Percentiles rank a stretch among this genome's conserved stretches.
Conservation (phyloP, 2,329 filamentous ascomycete genomes). For the Hymenoscyphus fructigenus region DNA sequence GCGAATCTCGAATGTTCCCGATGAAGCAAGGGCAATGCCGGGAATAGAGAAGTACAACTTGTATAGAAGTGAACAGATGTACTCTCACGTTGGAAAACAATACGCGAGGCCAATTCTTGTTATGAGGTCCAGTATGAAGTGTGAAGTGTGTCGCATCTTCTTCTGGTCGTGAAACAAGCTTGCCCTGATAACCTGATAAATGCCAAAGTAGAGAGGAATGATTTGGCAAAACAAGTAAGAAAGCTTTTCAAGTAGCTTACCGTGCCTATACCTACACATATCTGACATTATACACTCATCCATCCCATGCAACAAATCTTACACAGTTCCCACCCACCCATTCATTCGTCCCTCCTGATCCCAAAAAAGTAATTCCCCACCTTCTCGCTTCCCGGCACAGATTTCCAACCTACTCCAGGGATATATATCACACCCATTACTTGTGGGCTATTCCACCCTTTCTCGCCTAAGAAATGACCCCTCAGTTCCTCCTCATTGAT, state of each 20-base stretch:
- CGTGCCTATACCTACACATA: background rate
- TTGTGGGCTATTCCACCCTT: constrained; percentile 58
- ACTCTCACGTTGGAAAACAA: no score
- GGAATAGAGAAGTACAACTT: no score
- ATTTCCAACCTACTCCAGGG: constrained; percentile 85
- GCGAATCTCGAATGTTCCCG: no score
- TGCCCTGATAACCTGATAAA: no score
- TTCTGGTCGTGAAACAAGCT: no score
- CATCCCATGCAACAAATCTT: background rate
- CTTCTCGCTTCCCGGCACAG: constrained; percentile 76
- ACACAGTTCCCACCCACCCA: background rate
- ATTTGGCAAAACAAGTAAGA: background rate
- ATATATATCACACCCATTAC: constrained; percentile 87
- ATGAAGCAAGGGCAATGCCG: no score
- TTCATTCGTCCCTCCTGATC: constrained; percentile 55
- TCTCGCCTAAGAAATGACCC: constrained; percentile 50
- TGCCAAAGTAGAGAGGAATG: background rate
- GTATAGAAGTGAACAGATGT: no score
- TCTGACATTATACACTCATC: background rate
- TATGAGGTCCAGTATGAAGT: no score
- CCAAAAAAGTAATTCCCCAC: constrained; percentile 97
- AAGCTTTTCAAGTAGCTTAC: background rate
- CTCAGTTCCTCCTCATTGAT: constrained; percentile 80
- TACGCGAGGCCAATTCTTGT: no score
- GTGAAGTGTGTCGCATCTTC: no score